A percentile compares a stretch with the other conserved stretches of the same genome.
These are phyloP conservation scores for Limonium bicolor DNA, from an alignment of 148 eudicot genomes.

Conservation along the genomic window DNA sequence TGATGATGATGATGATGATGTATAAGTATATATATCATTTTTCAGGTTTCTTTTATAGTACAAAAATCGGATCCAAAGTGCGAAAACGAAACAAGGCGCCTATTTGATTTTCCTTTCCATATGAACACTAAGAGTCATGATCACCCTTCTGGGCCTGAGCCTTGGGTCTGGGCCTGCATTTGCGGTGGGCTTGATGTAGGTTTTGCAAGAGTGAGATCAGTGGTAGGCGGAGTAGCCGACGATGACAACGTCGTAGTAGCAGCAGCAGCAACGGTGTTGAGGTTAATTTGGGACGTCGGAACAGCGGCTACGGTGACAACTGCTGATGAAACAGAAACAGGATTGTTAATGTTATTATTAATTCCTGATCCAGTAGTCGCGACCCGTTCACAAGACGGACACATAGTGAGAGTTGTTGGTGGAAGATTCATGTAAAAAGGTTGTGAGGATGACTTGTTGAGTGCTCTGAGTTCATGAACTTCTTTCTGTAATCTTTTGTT, in stretches of 20 bases:
- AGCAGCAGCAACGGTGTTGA: neutral
- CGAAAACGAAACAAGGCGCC: no score
- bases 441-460: slow-evolving; percentile 57
- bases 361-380: no score
- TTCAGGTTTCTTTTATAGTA: no score
- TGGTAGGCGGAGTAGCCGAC: neutral
- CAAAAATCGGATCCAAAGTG: no score
- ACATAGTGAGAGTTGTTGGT: slow-evolving; percentile 81
- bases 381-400: slow-evolving; percentile 85
- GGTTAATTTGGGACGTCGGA: slow-evolving; percentile 1
- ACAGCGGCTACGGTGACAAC: slow-evolving; percentile 17
- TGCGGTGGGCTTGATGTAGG: slow-evolving; percentile 16
- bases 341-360: no score
- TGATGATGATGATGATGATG: no score
- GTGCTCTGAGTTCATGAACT: slow-evolving; percentile 67
- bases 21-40: no score
- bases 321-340: no score
- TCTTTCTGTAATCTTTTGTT: slow-evolving; percentile 80
- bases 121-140: neutral
- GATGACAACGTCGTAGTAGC: neutral
- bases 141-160: slow-evolving; percentile 7
- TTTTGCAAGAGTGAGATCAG: neutral
- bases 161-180: slow-evolving; percentile 7
- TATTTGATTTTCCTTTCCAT: no score
- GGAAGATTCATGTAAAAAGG: slow-evolving; percentile 70